A percentile compares a stretch with the other conserved stretches of the same genome.
phyloP scores from a whole-genome alignment of 495 filamentous ascomycete species.

The Xylaria intraflava region DNA sequence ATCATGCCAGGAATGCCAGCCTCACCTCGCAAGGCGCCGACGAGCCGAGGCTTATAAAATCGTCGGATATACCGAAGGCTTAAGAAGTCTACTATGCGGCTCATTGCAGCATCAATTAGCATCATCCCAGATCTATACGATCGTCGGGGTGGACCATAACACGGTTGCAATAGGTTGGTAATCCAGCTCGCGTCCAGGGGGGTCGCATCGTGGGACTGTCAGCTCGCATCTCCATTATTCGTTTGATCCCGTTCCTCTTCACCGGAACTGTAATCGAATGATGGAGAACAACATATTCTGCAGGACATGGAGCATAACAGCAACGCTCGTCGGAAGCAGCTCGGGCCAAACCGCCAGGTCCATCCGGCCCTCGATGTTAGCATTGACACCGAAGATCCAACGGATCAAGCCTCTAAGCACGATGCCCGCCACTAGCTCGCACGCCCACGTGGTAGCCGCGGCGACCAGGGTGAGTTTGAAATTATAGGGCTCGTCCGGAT shows the following conservation, averaged over 20 bases:
- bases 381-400: constrained; percentile 48
- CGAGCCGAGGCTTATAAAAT: not conserved
- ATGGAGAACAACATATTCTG: constrained; percentile 64
- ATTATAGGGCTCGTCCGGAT: constrained; percentile 40
- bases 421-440: constrained; percentile 52
- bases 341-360: constrained; percentile 57
- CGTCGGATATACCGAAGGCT: not conserved
- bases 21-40: not conserved
- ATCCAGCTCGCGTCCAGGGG: not conserved
- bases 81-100: not conserved
- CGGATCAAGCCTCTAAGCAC: constrained; percentile 49
- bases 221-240: not conserved
- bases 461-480: constrained; percentile 55
- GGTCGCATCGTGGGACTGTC: constrained; percentile 1
- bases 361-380: constrained; percentile 52
- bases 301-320: constrained; percentile 56
- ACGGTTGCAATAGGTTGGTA: constrained; percentile 13
- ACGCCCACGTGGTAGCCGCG: constrained; percentile 54
- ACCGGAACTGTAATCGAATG: constrained; percentile 51
- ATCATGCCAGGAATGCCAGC: not conserved
- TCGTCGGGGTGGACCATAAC: too few relatives aligned
- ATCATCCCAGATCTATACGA: constrained; percentile 1
- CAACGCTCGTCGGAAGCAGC: constrained; percentile 53
- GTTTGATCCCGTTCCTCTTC: constrained; percentile 18
- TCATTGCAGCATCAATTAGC: not conserved